phyloP scores from a whole-genome alignment of 83 land plant species.

The Picea mariana region DNA sequence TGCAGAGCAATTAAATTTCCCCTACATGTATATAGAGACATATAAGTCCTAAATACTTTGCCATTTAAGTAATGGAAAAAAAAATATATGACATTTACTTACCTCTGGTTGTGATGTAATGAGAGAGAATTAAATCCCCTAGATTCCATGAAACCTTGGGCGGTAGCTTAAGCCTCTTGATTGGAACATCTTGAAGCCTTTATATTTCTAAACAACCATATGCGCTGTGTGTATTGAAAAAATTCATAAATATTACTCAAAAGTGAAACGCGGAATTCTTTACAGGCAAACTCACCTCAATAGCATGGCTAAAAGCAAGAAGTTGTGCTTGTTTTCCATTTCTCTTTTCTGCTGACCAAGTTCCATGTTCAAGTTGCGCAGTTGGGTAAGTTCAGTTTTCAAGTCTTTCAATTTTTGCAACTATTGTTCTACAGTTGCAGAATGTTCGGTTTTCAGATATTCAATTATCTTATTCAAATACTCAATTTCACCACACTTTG shows the following conservation, averaged over 20 bases:
- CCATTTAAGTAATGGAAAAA: too few species aligned
- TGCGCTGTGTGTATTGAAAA: background rate
- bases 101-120: background rate
- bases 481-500: slow-evolving; percentile 13
- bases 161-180: background rate
- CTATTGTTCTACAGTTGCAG: background rate
- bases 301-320: background rate
- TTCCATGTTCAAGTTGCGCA: background rate
- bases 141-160: background rate
- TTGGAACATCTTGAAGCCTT: background rate
- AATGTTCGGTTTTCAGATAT: background rate
- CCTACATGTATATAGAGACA: too few species aligned
- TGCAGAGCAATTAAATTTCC: too few species aligned
- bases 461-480: slow-evolving; percentile 6
- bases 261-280: background rate
- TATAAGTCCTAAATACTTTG: too few species aligned
- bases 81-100: background rate
- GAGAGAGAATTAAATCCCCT: background rate
- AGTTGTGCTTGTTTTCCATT: slow-evolving; percentile 1
- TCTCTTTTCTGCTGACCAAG: slow-evolving; percentile 8
- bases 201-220: background rate
- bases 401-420: background rate
- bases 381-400: background rate
- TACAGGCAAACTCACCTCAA: background rate
- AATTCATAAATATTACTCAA: background rate